phyloP scores from a whole-genome alignment of 805 yeast species.

The Metschnikowia reukaufii region DNA sequence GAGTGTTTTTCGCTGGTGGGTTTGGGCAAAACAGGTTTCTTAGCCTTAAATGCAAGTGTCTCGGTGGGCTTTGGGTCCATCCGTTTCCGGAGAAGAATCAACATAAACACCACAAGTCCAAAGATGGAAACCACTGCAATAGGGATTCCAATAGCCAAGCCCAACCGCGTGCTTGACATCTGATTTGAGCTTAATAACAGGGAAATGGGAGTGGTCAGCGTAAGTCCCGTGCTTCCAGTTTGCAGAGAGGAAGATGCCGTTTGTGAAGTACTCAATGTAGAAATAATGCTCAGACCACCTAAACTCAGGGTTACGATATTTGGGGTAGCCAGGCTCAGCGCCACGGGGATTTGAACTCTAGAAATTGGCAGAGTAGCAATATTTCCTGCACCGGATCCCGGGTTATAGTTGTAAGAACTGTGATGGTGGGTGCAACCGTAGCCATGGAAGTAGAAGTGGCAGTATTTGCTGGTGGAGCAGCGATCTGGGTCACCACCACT shows the following conservation, averaged over 20 bases:
- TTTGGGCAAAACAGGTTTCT: not conserved
- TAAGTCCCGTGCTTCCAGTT: not conserved
- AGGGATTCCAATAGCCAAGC: conserved; percentile 35
- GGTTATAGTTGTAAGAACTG: conserved; percentile 5
- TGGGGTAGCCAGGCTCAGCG: not conserved
- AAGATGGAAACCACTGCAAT: conserved; percentile 28
- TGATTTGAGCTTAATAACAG: conserved; percentile 2
- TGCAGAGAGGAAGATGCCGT: not conserved
- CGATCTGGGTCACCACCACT: conserved; percentile 9
- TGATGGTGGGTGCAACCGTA: conserved; percentile 3
- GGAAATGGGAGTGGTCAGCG: conserved; percentile 2
- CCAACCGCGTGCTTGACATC: conserved; percentile 22
- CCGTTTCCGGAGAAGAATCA: conserved; percentile 12
- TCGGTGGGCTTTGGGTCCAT: conserved; percentile 13
- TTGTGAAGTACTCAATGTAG: not conserved
- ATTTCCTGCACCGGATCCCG: not conserved
- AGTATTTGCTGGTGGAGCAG: conserved; percentile 2
- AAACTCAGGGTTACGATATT: not conserved
- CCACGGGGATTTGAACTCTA: not conserved
- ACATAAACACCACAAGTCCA: conserved; percentile 18
- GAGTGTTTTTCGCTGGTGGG: conserved; percentile 2
- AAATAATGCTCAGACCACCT: too few species aligned
- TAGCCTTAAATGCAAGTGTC: conserved; percentile 8
- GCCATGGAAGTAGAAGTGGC: not conserved
- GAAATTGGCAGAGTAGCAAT: not conserved